Conservation (phyloP, 441 rosid genomes). For the Kokia cookei region DNA sequence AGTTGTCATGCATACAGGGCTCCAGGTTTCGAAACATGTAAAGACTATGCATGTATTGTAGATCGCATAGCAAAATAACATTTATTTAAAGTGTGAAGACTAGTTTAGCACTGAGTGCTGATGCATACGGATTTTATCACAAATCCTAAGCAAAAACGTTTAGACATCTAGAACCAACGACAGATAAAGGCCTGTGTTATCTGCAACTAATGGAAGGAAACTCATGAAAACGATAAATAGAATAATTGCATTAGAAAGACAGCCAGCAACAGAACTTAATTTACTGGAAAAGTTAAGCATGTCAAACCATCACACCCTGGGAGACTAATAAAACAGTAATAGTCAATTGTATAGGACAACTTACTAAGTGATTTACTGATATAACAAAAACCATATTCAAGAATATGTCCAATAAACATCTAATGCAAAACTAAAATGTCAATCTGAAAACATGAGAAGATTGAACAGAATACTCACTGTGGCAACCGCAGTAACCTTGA, state of each 20-base stretch:
- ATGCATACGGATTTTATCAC: neutral
- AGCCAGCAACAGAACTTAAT: neutral
- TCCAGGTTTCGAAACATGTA: neutral
- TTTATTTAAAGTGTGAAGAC: too few species aligned
- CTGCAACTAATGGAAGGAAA: neutral
- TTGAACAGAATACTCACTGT: constrained; percentile 52
- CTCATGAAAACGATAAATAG: neutral
- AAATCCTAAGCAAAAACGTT: neutral
- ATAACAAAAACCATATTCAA: neutral
- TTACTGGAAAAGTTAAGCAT: neutral
- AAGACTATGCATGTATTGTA: neutral
- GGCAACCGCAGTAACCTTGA: constrained; percentile 76
- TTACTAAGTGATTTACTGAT: neutral
- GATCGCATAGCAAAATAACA: neutral
- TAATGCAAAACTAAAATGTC: neutral
- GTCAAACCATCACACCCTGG: neutral
- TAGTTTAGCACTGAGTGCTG: too few species aligned
- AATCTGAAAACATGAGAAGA: neutral
- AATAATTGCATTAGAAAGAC: neutral
- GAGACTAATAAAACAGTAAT: neutral
- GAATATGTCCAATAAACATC: neutral
- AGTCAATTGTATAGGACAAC: neutral
- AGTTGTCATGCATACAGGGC: neutral
- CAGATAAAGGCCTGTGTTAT: neutral
- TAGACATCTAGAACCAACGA: neutral